Conservation (phyloP, 148 eudicot genomes). For the Heliamphora exappendiculata region DNA sequence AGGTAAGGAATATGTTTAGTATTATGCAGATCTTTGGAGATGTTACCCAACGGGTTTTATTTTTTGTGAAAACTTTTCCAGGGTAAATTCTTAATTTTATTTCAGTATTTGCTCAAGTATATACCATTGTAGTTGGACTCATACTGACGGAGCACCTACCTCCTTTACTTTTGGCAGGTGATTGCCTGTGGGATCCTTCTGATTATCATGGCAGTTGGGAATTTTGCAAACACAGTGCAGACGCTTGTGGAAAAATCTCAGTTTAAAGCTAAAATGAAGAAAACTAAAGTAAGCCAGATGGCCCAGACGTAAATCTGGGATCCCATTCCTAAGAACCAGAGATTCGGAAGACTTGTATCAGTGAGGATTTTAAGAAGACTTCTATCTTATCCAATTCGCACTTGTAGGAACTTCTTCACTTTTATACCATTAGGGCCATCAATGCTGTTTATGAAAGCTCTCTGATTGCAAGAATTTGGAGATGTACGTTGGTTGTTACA, state of each 20-base stretch:
- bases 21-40: neutral
- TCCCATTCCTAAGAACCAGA: slow-evolving; percentile 9
- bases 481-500: neutral
- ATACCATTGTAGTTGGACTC: neutral
- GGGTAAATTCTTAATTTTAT: neutral
- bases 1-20: slow-evolving; percentile 24
- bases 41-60: neutral
- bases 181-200: slow-evolving; percentile 47
- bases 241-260: slow-evolving; percentile 33
- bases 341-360: neutral
- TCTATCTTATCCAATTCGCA: neutral
- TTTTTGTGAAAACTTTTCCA: neutral
- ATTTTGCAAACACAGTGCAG: slow-evolving; percentile 40
- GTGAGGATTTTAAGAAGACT: neutral
- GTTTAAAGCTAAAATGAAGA: slow-evolving; percentile 45
- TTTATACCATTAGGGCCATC: neutral
- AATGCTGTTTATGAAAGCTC: neutral
- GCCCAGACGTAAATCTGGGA: slow-evolving; percentile 15
- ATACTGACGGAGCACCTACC: neutral
- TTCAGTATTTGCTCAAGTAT: neutral
- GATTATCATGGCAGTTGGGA: slow-evolving; percentile 53
- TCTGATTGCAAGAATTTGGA: neutral
- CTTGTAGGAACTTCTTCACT: neutral
- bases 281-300: slow-evolving; percentile 27
- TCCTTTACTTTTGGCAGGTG: slow-evolving; percentile 28